phyloP scores from a whole-genome alignment of 306 rosid genomes.

The Cicer pinnatifidum region DNA sequence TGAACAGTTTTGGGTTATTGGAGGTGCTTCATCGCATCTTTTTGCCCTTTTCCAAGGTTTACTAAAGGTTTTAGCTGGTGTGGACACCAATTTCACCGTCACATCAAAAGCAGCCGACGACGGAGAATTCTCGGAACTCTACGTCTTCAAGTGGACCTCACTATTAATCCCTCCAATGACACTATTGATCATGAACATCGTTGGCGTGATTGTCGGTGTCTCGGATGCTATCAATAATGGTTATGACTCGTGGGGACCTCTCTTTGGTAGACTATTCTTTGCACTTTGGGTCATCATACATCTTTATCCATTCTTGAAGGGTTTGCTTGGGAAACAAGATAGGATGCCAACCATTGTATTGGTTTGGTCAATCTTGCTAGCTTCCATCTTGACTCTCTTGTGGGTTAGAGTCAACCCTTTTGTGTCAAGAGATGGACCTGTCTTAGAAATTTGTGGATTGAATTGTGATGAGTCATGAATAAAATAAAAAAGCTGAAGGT shows the following conservation, averaged over 20 bases:
- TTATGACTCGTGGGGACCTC: slow-evolving; percentile 95
- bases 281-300: slow-evolving; percentile 92
- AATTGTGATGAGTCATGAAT: slow-evolving; percentile 69
- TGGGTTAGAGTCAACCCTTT: slow-evolving; percentile 96
- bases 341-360: slow-evolving; percentile 84
- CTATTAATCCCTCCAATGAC: slow-evolving; percentile 84
- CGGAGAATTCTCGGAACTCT: slow-evolving; percentile 92
- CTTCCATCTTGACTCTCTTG: slow-evolving; percentile 86
- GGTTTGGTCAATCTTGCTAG: slow-evolving; percentile 92
- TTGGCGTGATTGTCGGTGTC: slow-evolving; percentile 85
- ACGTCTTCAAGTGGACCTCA: slow-evolving; percentile 94
- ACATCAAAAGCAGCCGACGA: slow-evolving; percentile 96
- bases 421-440: slow-evolving; percentile 79
- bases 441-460: slow-evolving; percentile 84
- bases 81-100: slow-evolving; percentile 88
- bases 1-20: slow-evolving; percentile 98
- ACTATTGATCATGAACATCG: slow-evolving; percentile 73
- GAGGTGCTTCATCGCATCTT: slow-evolving; percentile 92
- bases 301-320: slow-evolving; percentile 95
- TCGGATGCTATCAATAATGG: slow-evolving; percentile 96
- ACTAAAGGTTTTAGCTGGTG: slow-evolving; percentile 93
- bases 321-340: slow-evolving; percentile 82
- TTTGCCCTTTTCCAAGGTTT: slow-evolving; percentile 91
- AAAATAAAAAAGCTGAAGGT: slow-evolving; percentile 48
- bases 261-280: slow-evolving; percentile 93